phyloP scores from a whole-genome alignment of 2,329 filamentous ascomycete species.

The Hypomyces perniciosus region DNA sequence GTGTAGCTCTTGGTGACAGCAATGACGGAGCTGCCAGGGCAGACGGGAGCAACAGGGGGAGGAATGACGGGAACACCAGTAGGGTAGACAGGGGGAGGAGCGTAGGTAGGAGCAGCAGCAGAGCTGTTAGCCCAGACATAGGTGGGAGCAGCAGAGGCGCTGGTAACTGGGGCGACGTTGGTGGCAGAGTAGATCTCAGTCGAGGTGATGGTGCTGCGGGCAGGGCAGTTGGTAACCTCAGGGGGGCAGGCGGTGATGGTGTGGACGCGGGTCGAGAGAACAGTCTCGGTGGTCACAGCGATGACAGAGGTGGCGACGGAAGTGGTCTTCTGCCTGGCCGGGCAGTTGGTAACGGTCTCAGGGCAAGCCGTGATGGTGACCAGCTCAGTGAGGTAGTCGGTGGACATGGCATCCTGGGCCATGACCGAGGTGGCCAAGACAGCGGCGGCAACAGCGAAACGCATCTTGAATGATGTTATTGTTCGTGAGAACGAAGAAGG shows the following conservation, averaged over 20 bases:
- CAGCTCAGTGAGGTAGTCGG: constrained; percentile 53
- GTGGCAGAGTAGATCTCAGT: constrained; percentile 34
- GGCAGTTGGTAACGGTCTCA: constrained; percentile 57
- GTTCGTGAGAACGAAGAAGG: constrained; percentile 26
- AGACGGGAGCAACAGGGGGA: constrained; percentile 4
- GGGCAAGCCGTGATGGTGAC: constrained; percentile 58
- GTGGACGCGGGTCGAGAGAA: constrained; percentile 53
- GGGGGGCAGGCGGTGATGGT: constrained; percentile 58
- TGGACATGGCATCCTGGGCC: constrained; percentile 31
- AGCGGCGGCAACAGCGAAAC: constrained; percentile 48
- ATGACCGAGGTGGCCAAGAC: constrained; percentile 34
- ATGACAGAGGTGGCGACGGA: constrained; percentile 32
- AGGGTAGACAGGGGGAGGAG: constrained; percentile 10
- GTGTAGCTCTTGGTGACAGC: constrained; percentile 52
- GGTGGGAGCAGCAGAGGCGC: constrained; percentile 18
- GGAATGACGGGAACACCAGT: neutral
- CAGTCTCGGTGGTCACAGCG: constrained; percentile 44
- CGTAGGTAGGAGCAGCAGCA: constrained; percentile 12
- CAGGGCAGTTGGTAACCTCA: constrained; percentile 57
- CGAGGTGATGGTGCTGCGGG: constrained; percentile 29
- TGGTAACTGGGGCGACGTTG: constrained; percentile 34
- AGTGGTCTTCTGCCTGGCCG: constrained; percentile 35
- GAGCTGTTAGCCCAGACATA: constrained; percentile 17
- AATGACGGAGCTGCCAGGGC: constrained; percentile 37
- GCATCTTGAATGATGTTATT: constrained; percentile 49